These are phyloP conservation scores for Pholiota conissans DNA, from an alignment of 768 basidiomycete species.

Conservation along the genomic window DNA sequence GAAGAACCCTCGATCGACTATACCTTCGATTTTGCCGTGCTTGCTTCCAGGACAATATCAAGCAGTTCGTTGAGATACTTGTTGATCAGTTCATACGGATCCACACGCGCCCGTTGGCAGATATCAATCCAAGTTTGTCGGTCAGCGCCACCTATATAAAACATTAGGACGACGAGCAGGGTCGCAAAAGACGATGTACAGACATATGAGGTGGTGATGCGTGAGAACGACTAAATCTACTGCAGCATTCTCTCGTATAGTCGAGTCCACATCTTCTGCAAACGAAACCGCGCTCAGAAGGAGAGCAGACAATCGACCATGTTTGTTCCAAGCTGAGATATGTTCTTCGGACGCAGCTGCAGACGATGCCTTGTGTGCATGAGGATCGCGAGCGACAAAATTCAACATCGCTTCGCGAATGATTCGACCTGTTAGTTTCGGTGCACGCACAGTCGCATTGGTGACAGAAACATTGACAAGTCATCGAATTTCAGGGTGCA, in stretches of 20 bases:
- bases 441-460: conserved; percentile 34
- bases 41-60: conserved; percentile 47
- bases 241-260: conserved; percentile 44
- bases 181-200: conserved; percentile 26
- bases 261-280: conserved; percentile 38
- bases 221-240: conserved; percentile 63
- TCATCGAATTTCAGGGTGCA: conserved; percentile 54
- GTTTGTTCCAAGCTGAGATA: conserved; percentile 44
- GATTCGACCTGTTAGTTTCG: conserved; percentile 49
- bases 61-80: conserved; percentile 51
- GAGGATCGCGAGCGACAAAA: conserved; percentile 41
- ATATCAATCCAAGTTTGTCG: conserved; percentile 82
- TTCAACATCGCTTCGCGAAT: conserved; percentile 59
- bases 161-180: conserved; percentile 18
- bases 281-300: conserved; percentile 53
- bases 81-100: conserved; percentile 64
- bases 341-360: conserved; percentile 34
- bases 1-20: background rate
- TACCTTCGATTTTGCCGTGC: conserved; percentile 49
- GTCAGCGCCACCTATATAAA: conserved; percentile 40
- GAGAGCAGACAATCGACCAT: conserved; percentile 50
- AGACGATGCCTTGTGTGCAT: conserved; percentile 23
- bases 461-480: conserved; percentile 43
- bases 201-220: conserved; percentile 71
- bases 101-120: conserved; percentile 65